These are phyloP conservation scores for Jatropha podagrica DNA, from an alignment of 441 rosid genomes.

Conservation along the genomic window DNA sequence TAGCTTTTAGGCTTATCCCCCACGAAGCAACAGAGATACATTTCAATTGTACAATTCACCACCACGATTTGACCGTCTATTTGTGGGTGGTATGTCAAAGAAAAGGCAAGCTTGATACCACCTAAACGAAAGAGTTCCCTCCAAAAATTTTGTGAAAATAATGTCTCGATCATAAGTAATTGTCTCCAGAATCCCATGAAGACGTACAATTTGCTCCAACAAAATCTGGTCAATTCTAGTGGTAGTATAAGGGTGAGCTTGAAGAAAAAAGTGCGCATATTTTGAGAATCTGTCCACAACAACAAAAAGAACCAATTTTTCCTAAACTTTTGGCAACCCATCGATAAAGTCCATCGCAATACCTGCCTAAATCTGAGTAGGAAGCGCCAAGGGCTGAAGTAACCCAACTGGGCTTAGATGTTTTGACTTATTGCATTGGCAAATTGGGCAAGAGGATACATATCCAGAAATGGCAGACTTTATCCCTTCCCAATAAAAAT, in stretches of 20 bases:
- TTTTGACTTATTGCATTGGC: background rate
- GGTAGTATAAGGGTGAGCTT: background rate
- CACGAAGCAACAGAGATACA: background rate
- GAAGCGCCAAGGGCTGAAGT: background rate
- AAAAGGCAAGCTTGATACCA: background rate
- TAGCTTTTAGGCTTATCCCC: no score
- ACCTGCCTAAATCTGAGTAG: background rate
- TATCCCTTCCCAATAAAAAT: no score
- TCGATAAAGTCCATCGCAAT: background rate
- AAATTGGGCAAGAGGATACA: no score
- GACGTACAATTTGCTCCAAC: background rate
- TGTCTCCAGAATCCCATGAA: background rate
- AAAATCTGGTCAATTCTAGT: background rate
- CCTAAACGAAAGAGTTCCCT: background rate
- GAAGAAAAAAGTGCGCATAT: background rate
- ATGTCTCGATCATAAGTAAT: background rate
- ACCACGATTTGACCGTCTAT: background rate
- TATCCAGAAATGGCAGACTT: no score
- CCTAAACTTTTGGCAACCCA: background rate
- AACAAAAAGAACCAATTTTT: background rate
- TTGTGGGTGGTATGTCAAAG: background rate
- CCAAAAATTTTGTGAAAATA: background rate
- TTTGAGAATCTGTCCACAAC: background rate
- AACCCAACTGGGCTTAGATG: background rate
- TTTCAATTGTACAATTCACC: background rate